A percentile compares a stretch with the other conserved stretches of the same genome.
These are phyloP conservation scores for Talinum fruticosum DNA, from an alignment of 148 eudicot genomes.

Conservation along the genomic window DNA sequence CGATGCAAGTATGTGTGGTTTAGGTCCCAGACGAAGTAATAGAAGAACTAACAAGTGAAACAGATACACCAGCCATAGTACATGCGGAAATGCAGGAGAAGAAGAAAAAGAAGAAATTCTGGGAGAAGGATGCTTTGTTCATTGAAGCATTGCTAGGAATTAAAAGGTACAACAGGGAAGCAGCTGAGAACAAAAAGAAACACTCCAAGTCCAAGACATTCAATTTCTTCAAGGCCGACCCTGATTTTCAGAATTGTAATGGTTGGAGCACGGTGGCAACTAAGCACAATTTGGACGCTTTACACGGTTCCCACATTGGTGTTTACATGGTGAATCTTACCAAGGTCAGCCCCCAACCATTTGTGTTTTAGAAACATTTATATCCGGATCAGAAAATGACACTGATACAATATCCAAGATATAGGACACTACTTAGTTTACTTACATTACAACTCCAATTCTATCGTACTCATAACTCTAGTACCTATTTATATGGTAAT, in stretches of 20 bases:
- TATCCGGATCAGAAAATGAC: neutral
- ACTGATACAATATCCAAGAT: too few species aligned
- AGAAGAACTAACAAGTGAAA: slow-evolving; percentile 45
- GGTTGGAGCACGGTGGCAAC: slow-evolving; percentile 71
- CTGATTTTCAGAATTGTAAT: slow-evolving; percentile 57
- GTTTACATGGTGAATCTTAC: slow-evolving; percentile 72
- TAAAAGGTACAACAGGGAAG: slow-evolving; percentile 27
- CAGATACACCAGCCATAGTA: slow-evolving; percentile 46
- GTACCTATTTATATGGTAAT: too few species aligned
- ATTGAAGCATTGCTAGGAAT: slow-evolving; percentile 40
- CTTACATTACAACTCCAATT: too few species aligned
- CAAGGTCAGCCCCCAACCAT: slow-evolving; percentile 31
- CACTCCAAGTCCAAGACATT: slow-evolving; percentile 35
- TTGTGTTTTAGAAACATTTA: neutral
- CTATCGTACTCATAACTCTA: too few species aligned
- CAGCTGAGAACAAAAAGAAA: slow-evolving; percentile 44
- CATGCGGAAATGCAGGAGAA: slow-evolving; percentile 35
- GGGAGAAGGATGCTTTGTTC: slow-evolving; percentile 40
- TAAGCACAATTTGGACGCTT: slow-evolving; percentile 39
- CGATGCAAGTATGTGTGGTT: neutral
- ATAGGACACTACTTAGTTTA: too few species aligned
- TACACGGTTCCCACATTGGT: slow-evolving; percentile 48
- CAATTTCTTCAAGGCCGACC: slow-evolving; percentile 55
- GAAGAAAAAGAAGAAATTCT: slow-evolving; percentile 22
- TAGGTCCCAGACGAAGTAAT: slow-evolving; percentile 59